Percentiles rank a stretch among this genome's conserved stretches.
Conservation (phyloP, 768 basidiomycete species). For the Pleurotus salmoneostramineus region DNA sequence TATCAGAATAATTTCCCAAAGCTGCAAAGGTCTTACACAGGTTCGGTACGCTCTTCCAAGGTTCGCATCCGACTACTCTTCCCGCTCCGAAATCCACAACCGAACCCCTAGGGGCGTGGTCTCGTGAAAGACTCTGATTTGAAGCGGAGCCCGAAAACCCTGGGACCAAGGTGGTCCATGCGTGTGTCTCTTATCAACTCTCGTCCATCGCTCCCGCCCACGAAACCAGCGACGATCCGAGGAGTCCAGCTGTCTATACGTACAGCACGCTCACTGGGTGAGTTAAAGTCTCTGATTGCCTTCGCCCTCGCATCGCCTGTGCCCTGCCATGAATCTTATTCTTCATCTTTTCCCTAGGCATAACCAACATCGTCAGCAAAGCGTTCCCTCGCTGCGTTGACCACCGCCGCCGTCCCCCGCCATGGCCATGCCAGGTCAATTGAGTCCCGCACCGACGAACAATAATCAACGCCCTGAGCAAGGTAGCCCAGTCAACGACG, state of each 20-base stretch:
- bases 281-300: neutral
- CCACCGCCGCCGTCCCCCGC: neutral
- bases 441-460: neutral
- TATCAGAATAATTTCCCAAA: too few species aligned
- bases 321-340: neutral
- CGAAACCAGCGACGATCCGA: slow-evolving; percentile 9
- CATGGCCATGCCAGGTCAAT: neutral
- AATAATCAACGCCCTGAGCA: neutral
- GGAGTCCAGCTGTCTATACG: slow-evolving; percentile 9
- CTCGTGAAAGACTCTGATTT: neutral
- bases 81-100: too few species aligned
- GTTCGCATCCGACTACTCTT: too few species aligned
- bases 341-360: neutral
- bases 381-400: neutral
- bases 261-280: slow-evolving; percentile 2
- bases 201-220: slow-evolving; percentile 9
- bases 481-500: neutral
- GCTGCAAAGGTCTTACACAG: too few species aligned
- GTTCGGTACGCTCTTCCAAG: too few species aligned
- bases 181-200: slow-evolving; percentile 8
- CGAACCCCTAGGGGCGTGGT: neutral
- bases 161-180: slow-evolving; percentile 4
- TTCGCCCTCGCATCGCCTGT: neutral
- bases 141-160: neutral
- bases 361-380: neutral